Evolutionary conservation across 2,329 filamentous ascomycete genomes (phyloP), one percentile per base, ranked within the genome.

Genomic region (Aureobasidium sp.): DNA sequence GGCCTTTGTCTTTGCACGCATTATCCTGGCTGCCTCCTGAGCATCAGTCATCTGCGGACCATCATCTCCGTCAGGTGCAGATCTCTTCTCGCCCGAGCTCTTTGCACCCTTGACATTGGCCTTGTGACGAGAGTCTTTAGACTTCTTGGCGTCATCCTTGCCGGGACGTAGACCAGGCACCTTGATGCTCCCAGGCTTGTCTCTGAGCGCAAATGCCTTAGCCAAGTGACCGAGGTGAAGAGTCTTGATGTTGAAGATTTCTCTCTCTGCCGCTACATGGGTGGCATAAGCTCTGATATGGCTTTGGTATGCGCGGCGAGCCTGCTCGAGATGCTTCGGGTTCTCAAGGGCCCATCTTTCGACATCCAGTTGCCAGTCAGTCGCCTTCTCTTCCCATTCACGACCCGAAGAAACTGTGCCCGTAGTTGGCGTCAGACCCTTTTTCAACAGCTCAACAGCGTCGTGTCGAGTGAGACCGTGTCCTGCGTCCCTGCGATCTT

Each of bases 231-330:
- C 94, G 8, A 97, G 78, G 73, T 99, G 94, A 51, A 99, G 78
- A 70, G 90, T 85, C 64, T 90, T 92, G 75, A 97, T 95, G 73
- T 97, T 90, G 73, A 99, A 99, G 72, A 89, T 92, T 59, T 80
- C 79, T 59, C 94, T 83, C 77, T 99, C 94, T 47, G 87, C 87
- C 34, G 89, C 87, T 32, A 93, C 84, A 74, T 99, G 94, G 0
- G 94, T 99, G 2, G 94, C 92, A 73, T 99, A 99, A 0, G 94
- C 94, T 61, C 94, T 84, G 61, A 99, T 87, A 71, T 97, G 92
- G 56, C 90, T 94, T 71, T 95, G 91, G 78, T 90, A 99, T 0
- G 88, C 94, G 67, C 90, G 86, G 24, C 91, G 84, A 0, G 89
- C 93, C 69, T 92, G 83, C 69, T 96, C 91, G 5, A 96, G 83